Evolutionary conservation across 2,329 filamentous ascomycete genomes (phyloP).

Genomic region (Paraphoma chrysanthemicola): DNA sequence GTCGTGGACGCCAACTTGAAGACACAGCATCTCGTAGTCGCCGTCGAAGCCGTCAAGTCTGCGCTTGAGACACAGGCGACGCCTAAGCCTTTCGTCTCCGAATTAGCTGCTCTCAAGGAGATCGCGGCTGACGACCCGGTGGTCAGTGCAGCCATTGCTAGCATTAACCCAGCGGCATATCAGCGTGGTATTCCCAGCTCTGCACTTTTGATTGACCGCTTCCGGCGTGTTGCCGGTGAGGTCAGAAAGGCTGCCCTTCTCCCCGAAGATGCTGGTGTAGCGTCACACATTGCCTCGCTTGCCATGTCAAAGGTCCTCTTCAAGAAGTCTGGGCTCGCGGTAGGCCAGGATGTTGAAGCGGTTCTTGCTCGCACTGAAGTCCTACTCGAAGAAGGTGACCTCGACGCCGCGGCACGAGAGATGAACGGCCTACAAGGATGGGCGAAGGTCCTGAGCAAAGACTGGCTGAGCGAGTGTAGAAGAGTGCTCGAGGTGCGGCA

Average conservation of each 20-base stretch:
- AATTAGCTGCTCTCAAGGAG: slow-evolving; percentile 94
- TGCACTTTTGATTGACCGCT: slow-evolving; percentile 89
- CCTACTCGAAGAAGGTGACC: slow-evolving; percentile 87
- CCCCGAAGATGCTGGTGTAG: slow-evolving; percentile 91
- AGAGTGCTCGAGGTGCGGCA: slow-evolving; percentile 95
- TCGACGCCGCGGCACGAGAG: slow-evolving; percentile 90
- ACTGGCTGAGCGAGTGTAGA: slow-evolving; percentile 91
- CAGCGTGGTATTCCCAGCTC: slow-evolving; percentile 87
- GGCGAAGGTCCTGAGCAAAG: slow-evolving; percentile 92
- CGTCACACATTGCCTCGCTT: slow-evolving; percentile 89
- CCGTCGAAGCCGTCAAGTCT: slow-evolving; percentile 88
- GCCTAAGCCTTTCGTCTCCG: slow-evolving; percentile 85
- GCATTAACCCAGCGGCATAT: slow-evolving; percentile 92
- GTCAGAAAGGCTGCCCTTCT: slow-evolving; percentile 93
- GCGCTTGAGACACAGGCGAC: slow-evolving; percentile 77
- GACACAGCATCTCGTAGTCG: slow-evolving; percentile 95
- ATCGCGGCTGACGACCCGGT: slow-evolving; percentile 84
- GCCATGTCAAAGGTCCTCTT: slow-evolving; percentile 94
- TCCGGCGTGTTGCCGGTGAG: slow-evolving; percentile 89
- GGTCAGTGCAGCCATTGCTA: slow-evolving; percentile 92
- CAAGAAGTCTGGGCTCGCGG: slow-evolving; percentile 80
- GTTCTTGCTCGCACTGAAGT: slow-evolving; percentile 89
- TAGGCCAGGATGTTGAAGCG: slow-evolving; percentile 90
- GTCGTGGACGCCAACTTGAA: slow-evolving; percentile 90
- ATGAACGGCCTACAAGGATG: slow-evolving; percentile 93